A percentile compares a stretch with the other conserved stretches of the same genome.
Conservation (phyloP, 176 grass and related monocot species). For the Cymbopogon citratus region DNA sequence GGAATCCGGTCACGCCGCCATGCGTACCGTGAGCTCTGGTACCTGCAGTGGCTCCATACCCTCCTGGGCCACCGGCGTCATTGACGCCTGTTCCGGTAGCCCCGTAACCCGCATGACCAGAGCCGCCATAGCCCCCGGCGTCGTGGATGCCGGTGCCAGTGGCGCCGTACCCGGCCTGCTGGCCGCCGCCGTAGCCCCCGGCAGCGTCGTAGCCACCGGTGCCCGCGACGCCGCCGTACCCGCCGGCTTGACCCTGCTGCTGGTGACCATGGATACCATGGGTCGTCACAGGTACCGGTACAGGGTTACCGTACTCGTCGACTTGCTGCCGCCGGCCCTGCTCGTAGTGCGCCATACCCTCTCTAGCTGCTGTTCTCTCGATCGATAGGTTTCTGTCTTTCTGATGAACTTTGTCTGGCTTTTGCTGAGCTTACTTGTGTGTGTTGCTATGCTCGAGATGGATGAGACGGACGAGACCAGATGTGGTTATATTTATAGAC, state of each 20-base stretch:
- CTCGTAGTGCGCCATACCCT: conserved; percentile 11
- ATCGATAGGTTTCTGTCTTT: neutral
- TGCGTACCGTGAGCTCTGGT: neutral
- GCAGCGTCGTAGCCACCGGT: neutral
- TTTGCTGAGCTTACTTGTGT: neutral
- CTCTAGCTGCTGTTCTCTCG: neutral
- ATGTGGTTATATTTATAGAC: neutral
- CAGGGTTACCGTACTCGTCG: conserved; percentile 30
- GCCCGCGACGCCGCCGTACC: neutral
- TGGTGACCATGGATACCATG: neutral
- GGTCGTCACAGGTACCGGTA: no score
- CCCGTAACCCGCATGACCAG: neutral
- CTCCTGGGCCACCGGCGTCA: neutral
- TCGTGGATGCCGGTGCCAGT: conserved; percentile 22
- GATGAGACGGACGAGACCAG: neutral
- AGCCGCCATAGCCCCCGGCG: neutral
- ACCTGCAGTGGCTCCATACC: neutral
- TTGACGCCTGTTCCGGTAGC: conserved; percentile 12
- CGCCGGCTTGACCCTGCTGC: neutral
- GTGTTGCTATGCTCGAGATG: neutral
- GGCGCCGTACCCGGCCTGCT: conserved; percentile 14
- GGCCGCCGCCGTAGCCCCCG: neutral
- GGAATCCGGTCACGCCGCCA: neutral
- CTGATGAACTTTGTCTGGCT: neutral
- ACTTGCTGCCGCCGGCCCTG: neutral